These are phyloP conservation scores for Barnettozyma wickerhamii DNA, from an alignment of 805 yeast species.

Conservation along the genomic window DNA sequence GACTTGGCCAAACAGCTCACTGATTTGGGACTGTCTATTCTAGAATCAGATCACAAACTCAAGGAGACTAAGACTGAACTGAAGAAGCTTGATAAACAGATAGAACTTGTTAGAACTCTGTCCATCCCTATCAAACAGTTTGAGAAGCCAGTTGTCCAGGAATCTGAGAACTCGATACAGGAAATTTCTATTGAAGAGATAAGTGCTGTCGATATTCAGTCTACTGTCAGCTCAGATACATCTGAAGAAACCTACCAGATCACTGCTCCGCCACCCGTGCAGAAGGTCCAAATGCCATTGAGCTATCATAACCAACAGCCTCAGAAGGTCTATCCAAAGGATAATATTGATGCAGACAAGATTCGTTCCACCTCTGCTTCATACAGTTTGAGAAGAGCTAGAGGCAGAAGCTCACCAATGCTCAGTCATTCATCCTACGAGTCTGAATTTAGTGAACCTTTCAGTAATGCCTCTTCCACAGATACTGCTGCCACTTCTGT, in stretches of 20 bases:
- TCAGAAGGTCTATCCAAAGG: slow-evolving; percentile 13
- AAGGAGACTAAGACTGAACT: neutral
- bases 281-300: slow-evolving; percentile 6
- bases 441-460: slow-evolving; percentile 23
- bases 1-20: slow-evolving; percentile 4
- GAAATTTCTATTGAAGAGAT: neutral
- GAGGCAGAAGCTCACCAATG: slow-evolving; percentile 11
- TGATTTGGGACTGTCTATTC: slow-evolving; percentile 4
- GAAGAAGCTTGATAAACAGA: neutral
- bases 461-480: slow-evolving; percentile 13
- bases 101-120: neutral
- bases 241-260: neutral
- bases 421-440: slow-evolving; percentile 24
- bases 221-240: neutral
- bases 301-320: slow-evolving; percentile 17
- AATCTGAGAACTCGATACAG: neutral
- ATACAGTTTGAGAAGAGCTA: slow-evolving; percentile 1
- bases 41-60: neutral
- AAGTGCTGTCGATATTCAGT: neutral
- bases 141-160: neutral
- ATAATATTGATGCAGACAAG: slow-evolving; percentile 18
- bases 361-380: slow-evolving; percentile 11
- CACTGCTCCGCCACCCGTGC: neutral
- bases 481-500: slow-evolving; percentile 12
- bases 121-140: neutral